Evolutionary conservation across 2,329 filamentous ascomycete genomes (phyloP), one percentile per base, ranked within the genome.

Genomic region (Neonectria sp.): DNA sequence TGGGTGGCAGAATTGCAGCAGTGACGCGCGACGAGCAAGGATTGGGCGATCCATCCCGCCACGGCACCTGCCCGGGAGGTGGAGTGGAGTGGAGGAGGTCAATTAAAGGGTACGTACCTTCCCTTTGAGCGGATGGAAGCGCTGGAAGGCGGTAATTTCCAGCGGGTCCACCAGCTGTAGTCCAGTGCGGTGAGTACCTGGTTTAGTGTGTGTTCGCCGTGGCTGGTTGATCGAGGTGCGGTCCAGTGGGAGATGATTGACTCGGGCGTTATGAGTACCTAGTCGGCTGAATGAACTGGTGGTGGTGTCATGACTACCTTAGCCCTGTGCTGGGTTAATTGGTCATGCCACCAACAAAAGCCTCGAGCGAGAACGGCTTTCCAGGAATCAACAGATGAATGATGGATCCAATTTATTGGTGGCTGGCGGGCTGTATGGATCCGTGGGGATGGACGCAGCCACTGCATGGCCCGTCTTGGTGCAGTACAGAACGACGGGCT

Each of bases 11-110:
- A 70, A 71, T 71, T 66, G 68, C 63, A 57, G 37, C 17, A 65
- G 62, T 65, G 66, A 68, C 56, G 65, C 63, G 71, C 65, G 65
- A 68, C 46, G 60, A 68, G 65, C 73, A 75, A 67, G 73, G 73
- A 70, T 75, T 75, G 68, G 72, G 55, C 63, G 61, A 60, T 60
- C 60, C 51, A 60, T 60, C 60, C 56, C 55, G 59, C 35, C 59
- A 63, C 27, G 27, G 55, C 27, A 49, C 56, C 56, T 37, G 29
- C 46, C 31, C 13, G 15, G 37, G 17, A 15, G 17, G 17, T 43
- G 63, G n/a, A 55, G 63, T 56, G 59, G 67, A 63, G 66, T 59
- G 59, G 48, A 69, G 21, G 21, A 21, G 58, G 7, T 71, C 72
- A 72, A 73, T 74, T 69, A 65, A 67, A 69, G 63, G 66, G 27